These are phyloP conservation scores for Primulina eburnea DNA, from an alignment of 257 asterid species.

Conservation along the genomic window DNA sequence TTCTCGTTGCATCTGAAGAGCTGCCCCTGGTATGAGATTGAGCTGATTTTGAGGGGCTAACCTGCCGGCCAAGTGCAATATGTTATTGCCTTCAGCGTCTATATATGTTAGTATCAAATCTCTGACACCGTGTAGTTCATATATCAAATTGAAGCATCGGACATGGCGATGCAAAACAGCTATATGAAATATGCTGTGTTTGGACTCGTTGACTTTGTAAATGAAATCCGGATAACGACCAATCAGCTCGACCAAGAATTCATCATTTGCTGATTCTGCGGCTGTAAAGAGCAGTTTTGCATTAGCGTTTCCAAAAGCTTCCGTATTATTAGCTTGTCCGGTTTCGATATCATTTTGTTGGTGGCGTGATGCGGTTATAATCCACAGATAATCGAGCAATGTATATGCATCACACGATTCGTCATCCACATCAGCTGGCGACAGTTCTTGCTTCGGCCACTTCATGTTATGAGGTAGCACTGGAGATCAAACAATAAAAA, in stretches of 20 bases:
- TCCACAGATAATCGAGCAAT: conserved; percentile 27
- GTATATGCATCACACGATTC: conserved; percentile 6
- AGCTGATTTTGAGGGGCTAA: conserved; percentile 32
- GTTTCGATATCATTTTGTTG: conserved; percentile 19
- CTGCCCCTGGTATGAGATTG: conserved; percentile 30
- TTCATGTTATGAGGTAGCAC: conserved; percentile 10
- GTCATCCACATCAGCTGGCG: not conserved
- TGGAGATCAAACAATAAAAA: not conserved
- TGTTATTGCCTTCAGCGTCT: conserved; percentile 28
- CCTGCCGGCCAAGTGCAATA: conserved; percentile 35
- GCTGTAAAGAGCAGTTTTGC: conserved; percentile 23
- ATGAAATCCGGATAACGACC: conserved; percentile 28
- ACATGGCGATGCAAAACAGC: conserved; percentile 34
- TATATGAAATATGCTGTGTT: conserved; percentile 36
- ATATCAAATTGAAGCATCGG: conserved; percentile 30
- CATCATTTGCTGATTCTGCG: conserved; percentile 30
- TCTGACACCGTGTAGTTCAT: conserved; percentile 26
- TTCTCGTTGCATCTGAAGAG: conserved; percentile 44
- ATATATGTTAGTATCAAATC: conserved; percentile 23
- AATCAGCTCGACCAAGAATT: conserved; percentile 31
- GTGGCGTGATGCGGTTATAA: not conserved
- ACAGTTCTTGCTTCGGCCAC: not conserved
- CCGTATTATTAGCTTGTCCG: not conserved
- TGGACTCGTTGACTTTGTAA: conserved; percentile 21
- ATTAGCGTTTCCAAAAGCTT: not conserved